Evolutionary conservation across 2,329 filamentous ascomycete species (phyloP).

Genomic region (Cercospora sesami): DNA sequence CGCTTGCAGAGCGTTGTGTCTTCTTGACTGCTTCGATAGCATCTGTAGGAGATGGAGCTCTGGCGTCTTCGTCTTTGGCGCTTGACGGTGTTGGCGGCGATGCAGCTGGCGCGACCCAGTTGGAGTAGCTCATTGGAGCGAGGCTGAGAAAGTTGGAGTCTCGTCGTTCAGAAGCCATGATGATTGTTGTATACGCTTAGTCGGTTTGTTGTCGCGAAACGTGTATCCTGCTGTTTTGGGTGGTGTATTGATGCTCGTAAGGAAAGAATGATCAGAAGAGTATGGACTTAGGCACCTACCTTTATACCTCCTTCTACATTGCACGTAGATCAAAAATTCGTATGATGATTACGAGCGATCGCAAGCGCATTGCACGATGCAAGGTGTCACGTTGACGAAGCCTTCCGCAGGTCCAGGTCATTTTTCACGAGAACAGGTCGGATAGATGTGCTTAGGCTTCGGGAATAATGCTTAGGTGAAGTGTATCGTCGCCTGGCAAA

Average conservation of each 20-base stretch:
- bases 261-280: not conserved
- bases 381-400: conserved; percentile 20
- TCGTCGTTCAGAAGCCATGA: conserved; percentile 22
- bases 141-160: conserved; percentile 28
- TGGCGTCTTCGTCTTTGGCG: conserved; percentile 3
- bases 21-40: conserved; percentile 22
- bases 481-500: conserved; percentile 15
- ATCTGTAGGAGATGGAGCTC: conserved; percentile 10
- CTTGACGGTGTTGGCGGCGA: conserved; percentile 7
- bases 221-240: not conserved
- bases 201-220: not conserved
- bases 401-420: conserved; percentile 22
- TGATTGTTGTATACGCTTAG: not conserved
- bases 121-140: conserved; percentile 22
- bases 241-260: not conserved
- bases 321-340: conserved; percentile 5
- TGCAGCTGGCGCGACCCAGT: conserved; percentile 20
- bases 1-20: conserved; percentile 24
- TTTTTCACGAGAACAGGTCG: conserved; percentile 23
- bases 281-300: not conserved
- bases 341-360: conserved; percentile 1
- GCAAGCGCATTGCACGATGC: conserved; percentile 21
- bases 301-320: not conserved
- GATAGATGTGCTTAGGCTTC: conserved; percentile 14
- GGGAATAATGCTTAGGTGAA: conserved; percentile 18